Conservation (phyloP, 306 rosid species). For the Pachyrhizus erosus region DNA sequence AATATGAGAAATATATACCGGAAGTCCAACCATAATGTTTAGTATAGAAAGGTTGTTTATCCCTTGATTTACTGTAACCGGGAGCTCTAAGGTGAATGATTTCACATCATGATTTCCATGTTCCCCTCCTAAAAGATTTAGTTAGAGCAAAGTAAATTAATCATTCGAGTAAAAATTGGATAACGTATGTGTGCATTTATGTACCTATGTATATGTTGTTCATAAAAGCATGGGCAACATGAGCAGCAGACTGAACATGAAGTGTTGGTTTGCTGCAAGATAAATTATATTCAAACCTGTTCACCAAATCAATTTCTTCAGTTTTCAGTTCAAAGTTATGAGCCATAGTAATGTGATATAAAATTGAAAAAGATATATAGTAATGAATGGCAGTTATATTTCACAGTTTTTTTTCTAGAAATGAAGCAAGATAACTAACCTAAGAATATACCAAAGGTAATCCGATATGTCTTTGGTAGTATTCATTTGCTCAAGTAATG, state of each 20-base stretch:
- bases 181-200: not conserved
- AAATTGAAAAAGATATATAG: not conserved
- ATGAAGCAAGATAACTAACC: constrained; percentile 49
- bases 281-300: constrained; percentile 60
- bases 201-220: constrained; percentile 58
- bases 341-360: not conserved
- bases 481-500: constrained; percentile 73
- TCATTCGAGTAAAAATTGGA: constrained; percentile 5
- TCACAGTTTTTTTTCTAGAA: not conserved
- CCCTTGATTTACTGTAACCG: constrained; percentile 52
- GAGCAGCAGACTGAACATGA: constrained; percentile 57
- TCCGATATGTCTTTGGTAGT: constrained; percentile 76
- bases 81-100: constrained; percentile 55
- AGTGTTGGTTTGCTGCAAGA: constrained; percentile 65
- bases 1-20: constrained; percentile 47
- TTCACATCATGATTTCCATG: constrained; percentile 63
- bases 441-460: constrained; percentile 73
- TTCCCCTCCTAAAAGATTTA: constrained; percentile 52
- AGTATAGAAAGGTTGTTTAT: constrained; percentile 66
- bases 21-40: constrained; percentile 76
- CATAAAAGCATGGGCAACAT: constrained; percentile 65
- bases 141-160: not conserved
- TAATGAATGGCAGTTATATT: not conserved
- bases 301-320: constrained; percentile 23
- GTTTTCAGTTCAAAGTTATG: constrained; percentile 22